Percentiles rank a stretch among this genome's conserved stretches.
Conservation (phyloP, 1,139 yeast species). For the Lodderomyces theae region DNA sequence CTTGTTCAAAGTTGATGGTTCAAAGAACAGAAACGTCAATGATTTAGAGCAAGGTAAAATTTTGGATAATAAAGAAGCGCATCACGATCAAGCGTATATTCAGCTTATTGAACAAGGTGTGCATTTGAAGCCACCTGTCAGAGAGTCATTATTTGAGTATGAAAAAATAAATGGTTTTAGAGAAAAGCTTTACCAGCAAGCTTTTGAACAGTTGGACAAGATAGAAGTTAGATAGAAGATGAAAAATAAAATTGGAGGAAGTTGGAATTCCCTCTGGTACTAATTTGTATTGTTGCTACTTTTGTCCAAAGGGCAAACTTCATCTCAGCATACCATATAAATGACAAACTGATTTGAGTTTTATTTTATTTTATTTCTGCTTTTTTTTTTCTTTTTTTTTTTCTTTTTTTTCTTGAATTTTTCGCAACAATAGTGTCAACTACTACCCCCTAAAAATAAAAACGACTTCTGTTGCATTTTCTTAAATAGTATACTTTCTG, state of each 20-base stretch:
- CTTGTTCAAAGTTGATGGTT: constrained; percentile 14
- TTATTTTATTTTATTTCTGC: neutral
- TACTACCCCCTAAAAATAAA: neutral
- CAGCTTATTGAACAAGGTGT: constrained; percentile 15
- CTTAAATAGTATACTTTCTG: neutral
- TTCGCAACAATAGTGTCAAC: neutral
- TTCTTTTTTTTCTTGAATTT: neutral
- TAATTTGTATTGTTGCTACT: neutral
- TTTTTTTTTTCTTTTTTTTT: constrained; percentile 3
- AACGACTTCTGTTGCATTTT: too few relatives aligned
- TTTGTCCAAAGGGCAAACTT: neutral
- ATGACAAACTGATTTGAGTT: too few relatives aligned
- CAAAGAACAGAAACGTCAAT: constrained; percentile 8
- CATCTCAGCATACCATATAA: constrained; percentile 2
- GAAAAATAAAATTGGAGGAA: neutral
- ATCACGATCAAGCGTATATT: constrained; percentile 5
- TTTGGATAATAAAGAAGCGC: constrained; percentile 5
- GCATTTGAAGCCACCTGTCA: constrained; percentile 25
- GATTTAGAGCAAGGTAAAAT: constrained; percentile 8
- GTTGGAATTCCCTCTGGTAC: too few relatives aligned
- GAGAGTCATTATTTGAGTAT: constrained; percentile 29
- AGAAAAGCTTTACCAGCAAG: constrained; percentile 6
- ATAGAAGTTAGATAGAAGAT: constrained; percentile 5
- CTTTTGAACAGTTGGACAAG: constrained; percentile 7
- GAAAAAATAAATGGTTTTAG: constrained; percentile 15